Evolutionary conservation across 2,329 filamentous ascomycete species (phyloP).

Genomic region (Fusarium duplospermum): DNA sequence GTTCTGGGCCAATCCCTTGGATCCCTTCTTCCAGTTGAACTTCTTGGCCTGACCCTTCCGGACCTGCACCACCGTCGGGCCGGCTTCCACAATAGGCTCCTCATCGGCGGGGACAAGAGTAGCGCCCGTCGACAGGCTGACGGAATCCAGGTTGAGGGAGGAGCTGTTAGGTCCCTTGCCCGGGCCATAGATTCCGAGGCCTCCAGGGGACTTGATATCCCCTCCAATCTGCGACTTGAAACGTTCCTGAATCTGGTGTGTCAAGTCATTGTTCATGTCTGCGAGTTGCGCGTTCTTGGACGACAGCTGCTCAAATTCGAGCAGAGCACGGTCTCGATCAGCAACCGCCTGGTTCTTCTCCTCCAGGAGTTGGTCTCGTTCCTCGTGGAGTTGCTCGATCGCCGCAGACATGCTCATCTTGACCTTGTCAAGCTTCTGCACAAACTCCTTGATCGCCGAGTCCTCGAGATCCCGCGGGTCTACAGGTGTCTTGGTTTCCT

Average conservation of each 20-base stretch:
- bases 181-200: slow-evolving; percentile 68
- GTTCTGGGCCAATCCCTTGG: slow-evolving; percentile 92
- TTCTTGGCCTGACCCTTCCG: slow-evolving; percentile 94
- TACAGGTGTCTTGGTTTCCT: slow-evolving; percentile 82
- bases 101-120: slow-evolving; percentile 73
- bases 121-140: slow-evolving; percentile 67
- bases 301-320: slow-evolving; percentile 95
- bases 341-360: slow-evolving; percentile 85
- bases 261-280: slow-evolving; percentile 94
- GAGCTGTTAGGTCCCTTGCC: slow-evolving; percentile 63
- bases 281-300: slow-evolving; percentile 94
- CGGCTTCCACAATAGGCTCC: slow-evolving; percentile 74
- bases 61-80: slow-evolving; percentile 95
- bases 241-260: slow-evolving; percentile 91
- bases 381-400: slow-evolving; percentile 72
- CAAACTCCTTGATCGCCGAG: slow-evolving; percentile 89
- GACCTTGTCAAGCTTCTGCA: slow-evolving; percentile 76
- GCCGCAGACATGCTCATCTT: slow-evolving; percentile 68
- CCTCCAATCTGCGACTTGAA: slow-evolving; percentile 81
- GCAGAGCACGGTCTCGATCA: slow-evolving; percentile 90
- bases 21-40: slow-evolving; percentile 99
- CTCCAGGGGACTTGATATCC: slow-evolving; percentile 62
- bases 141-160: slow-evolving; percentile 62
- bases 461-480: slow-evolving; percentile 88
- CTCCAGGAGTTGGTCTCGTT: slow-evolving; percentile 84